Evolutionary conservation across 768 basidiomycete genomes (phyloP).

Genomic region (Lenzites betulinus): DNA sequence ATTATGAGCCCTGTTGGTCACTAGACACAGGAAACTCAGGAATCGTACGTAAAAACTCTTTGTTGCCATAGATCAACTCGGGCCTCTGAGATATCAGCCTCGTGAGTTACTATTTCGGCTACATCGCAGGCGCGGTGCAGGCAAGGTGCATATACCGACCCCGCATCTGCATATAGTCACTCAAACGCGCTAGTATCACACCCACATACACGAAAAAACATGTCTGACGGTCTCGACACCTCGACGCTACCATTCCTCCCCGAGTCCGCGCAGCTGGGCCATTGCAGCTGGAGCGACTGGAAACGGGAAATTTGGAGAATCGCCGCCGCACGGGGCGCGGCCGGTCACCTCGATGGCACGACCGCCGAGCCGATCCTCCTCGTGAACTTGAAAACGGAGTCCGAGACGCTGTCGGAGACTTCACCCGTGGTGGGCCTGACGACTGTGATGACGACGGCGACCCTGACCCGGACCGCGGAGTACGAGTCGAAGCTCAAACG

Average conservation of each 20-base stretch:
- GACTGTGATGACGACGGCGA: neutral
- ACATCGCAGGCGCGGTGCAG: neutral
- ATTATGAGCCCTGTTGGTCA: neutral
- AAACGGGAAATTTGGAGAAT: neutral
- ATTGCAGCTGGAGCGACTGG: neutral
- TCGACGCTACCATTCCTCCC: neutral
- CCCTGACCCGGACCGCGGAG: neutral
- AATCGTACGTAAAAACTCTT: neutral
- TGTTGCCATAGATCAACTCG: neutral
- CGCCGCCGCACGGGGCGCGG: neutral
- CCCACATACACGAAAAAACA: neutral
- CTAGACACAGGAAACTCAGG: neutral
- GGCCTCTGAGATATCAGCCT: neutral
- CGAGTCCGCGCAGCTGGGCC: neutral
- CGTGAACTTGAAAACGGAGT: too few species aligned
- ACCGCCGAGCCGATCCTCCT: neutral
- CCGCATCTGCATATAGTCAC: neutral
- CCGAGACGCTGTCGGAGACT: neutral
- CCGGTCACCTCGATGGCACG: neutral
- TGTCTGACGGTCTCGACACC: neutral
- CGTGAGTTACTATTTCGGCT: neutral
- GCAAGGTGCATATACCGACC: neutral
- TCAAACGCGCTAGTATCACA: neutral
- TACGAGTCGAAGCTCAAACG: neutral
- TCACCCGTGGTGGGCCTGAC: too few species aligned